phyloP scores from a whole-genome alignment of 805 yeast genomes.

The Starmerella sirachaensis region DNA sequence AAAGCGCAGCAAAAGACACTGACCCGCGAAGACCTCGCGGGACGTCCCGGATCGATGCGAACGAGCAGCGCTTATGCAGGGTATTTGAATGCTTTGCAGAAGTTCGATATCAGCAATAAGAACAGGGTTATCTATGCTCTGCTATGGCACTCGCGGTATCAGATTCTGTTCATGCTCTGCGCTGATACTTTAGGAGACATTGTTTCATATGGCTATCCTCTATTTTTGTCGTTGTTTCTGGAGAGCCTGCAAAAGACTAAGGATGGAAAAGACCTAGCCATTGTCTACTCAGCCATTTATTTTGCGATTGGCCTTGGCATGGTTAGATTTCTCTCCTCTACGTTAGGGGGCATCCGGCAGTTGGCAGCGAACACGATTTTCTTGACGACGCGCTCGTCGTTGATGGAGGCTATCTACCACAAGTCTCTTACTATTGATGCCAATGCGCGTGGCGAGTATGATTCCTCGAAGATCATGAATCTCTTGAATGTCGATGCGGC shows the following conservation, averaged over 20 bases:
- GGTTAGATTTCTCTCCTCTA: not conserved
- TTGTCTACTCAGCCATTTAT: not conserved
- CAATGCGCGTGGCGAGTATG: slow-evolving; percentile 46
- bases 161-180: slow-evolving; percentile 1
- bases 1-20: slow-evolving; percentile 6
- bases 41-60: slow-evolving; percentile 7
- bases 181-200: slow-evolving; percentile 6
- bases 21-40: slow-evolving; percentile 12
- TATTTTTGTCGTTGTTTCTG: slow-evolving; percentile 13
- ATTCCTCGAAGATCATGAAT: slow-evolving; percentile 85
- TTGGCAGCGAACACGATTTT: not conserved
- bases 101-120: not conserved
- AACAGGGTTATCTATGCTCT: slow-evolving; percentile 9
- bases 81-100: not conserved
- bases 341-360: not conserved
- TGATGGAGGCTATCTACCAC: slow-evolving; percentile 51
- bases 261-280: no score
- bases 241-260: slow-evolving; percentile 1
- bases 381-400: slow-evolving; percentile 5
- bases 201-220: slow-evolving; percentile 15
- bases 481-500: slow-evolving; percentile 80
- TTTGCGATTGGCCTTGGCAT: slow-evolving; percentile 1
- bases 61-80: slow-evolving; percentile 3
- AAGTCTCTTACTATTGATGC: slow-evolving; percentile 57
- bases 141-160: not conserved